A percentile compares a stretch with the other conserved stretches of the same genome.
These are phyloP conservation scores for Pseudogymnoascus sp. DNA, from an alignment of 2,329 filamentous ascomycete species.

Conservation along the genomic window DNA sequence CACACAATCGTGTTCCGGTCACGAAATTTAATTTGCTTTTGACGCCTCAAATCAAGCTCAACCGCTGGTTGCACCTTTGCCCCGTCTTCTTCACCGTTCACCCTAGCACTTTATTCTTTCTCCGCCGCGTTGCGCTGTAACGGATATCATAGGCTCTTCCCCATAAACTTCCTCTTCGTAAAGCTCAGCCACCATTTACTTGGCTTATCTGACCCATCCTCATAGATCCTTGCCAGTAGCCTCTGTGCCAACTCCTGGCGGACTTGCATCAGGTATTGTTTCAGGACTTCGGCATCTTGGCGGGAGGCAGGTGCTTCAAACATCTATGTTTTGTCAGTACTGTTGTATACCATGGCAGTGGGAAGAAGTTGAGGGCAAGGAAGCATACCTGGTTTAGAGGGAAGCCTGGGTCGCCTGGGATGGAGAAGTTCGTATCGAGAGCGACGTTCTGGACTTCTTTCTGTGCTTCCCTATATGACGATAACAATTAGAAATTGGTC, in stretches of 20 bases:
- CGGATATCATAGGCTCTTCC: constrained; percentile 62
- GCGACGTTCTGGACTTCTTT: constrained; percentile 83
- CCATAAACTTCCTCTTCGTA: constrained; percentile 99
- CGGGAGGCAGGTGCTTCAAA: constrained; percentile 83
- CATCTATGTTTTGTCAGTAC: constrained; percentile 41
- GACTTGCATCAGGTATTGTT: constrained; percentile 86
- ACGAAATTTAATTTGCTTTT: constrained; percentile 7
- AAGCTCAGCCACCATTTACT: constrained; percentile 98
- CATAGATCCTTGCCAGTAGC: constrained; percentile 79
- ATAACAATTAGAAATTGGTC: constrained; percentile 9
- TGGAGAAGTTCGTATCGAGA: constrained; percentile 86
- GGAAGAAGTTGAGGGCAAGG: background rate
- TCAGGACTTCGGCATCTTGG: constrained; percentile 79
- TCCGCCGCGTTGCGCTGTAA: background rate
- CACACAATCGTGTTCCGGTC: background rate
- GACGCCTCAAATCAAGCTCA: background rate
- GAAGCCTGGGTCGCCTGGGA: constrained; percentile 88
- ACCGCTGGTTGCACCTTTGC: background rate
- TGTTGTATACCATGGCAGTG: background rate
- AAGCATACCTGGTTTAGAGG: constrained; percentile 71
- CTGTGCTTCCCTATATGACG: constrained; percentile 36
- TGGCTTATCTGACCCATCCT: constrained; percentile 64
- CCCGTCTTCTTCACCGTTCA: background rate
- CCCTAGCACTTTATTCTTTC: background rate
- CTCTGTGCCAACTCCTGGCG: constrained; percentile 81